Conservation (phyloP, 2,329 filamentous ascomycete genomes). For the Phoma herbarum region DNA sequence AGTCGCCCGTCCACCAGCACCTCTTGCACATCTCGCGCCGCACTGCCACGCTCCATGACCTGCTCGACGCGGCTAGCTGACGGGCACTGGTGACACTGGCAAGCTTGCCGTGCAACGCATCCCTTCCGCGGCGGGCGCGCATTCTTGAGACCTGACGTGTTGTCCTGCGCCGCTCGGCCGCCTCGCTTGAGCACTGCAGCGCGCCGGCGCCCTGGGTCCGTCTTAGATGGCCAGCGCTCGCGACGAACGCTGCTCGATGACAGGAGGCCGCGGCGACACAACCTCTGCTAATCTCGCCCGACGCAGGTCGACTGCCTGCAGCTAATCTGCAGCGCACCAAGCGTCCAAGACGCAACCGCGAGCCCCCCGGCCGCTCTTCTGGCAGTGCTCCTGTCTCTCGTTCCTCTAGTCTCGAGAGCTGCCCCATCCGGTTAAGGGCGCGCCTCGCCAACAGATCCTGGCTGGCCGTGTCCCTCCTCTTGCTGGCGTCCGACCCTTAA, state of each 20-base stretch:
- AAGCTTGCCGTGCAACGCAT: not conserved
- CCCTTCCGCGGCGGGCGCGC: constrained; percentile 16
- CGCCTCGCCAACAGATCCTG: constrained; percentile 35
- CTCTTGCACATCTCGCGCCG: constrained; percentile 5
- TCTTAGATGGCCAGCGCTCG: not conserved
- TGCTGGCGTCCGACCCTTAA: constrained; percentile 25
- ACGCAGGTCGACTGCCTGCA: constrained; percentile 16
- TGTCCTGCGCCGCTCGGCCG: constrained; percentile 12
- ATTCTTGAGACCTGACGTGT: constrained; percentile 25
- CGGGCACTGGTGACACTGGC: constrained; percentile 1
- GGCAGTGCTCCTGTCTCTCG: constrained; percentile 6
- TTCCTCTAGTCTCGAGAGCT: constrained; percentile 7
- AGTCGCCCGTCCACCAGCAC: constrained; percentile 13
- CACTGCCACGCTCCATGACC: constrained; percentile 34
- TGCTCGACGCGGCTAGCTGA: constrained; percentile 36
- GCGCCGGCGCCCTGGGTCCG: not conserved
- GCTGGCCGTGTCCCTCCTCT: constrained; percentile 25
- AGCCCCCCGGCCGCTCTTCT: constrained; percentile 24
- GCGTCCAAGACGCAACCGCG: constrained; percentile 24
- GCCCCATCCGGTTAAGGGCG: constrained; percentile 27
- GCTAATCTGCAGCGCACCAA: not conserved
- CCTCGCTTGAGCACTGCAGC: constrained; percentile 5
- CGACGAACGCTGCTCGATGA: not conserved
- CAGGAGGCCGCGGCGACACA: constrained; percentile 8
- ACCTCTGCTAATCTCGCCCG: constrained; percentile 25